Evolutionary conservation across 768 basidiomycete species (phyloP).

Genomic region (Rhodotorula kratochvilovae): DNA sequence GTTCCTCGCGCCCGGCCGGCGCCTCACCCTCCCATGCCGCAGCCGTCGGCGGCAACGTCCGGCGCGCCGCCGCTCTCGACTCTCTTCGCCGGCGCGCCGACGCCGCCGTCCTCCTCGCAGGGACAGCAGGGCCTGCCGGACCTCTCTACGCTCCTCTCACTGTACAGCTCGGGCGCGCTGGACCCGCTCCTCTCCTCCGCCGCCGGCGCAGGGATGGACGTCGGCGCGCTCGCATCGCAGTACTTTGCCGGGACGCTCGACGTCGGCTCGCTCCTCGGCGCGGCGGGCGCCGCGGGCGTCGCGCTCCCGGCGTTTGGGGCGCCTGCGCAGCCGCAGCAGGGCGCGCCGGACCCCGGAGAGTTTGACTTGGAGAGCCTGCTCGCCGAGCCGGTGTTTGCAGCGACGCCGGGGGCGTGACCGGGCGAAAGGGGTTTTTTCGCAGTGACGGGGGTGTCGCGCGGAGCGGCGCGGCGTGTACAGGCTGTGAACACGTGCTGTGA

Average conservation of each 20-base stretch:
- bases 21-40: not conserved
- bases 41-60: not conserved
- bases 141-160: conserved; percentile 9
- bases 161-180: conserved; percentile 9
- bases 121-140: conserved; percentile 1
- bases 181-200: not conserved
- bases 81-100: not conserved
- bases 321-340: not conserved
- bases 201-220: conserved; percentile 1
- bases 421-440: no score
- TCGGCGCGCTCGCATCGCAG: conserved; percentile 15
- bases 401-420: not conserved
- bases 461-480: no score
- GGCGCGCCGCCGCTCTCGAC: conserved; percentile 2
- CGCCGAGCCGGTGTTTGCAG: conserved; percentile 16
- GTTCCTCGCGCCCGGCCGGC: not conserved
- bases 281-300: not conserved
- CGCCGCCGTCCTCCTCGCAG: not conserved
- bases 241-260: conserved; percentile 27
- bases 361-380: conserved; percentile 17
- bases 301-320: no score
- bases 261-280: not conserved
- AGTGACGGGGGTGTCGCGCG: no score
- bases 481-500: no score
- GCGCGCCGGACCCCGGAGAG: not conserved